Base-by-base conservation (phyloP, 805 yeast species). In the Barnettozyma wickerhamii region DNA sequence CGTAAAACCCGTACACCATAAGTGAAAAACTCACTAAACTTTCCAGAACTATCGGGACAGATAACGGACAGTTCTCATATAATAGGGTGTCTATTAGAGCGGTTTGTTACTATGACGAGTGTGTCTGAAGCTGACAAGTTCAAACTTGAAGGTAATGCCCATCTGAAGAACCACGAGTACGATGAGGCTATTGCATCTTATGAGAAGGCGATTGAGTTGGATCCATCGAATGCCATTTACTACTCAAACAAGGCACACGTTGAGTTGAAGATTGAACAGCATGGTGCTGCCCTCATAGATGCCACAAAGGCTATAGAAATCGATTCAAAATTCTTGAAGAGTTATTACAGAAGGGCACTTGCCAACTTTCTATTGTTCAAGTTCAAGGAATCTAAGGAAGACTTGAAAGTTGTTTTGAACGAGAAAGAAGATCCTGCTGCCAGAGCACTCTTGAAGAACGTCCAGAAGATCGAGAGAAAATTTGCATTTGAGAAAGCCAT, bases 191-290 rank as follows among this genome's bases (percentile, higher is more conserved):
- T 81, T n/a, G 79, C 73, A 10, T 58, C 69, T 4, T 91, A 93
- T 61, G 74, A 91, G 1, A 59, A 71, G 46, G 97, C 96, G 7
- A 83, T 91, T 27, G 81, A 71, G 21, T 49, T 82, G 12, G 82
- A 82, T 49, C 60, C 72, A 10, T 12, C 27, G 10, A 79, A 81
- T 38, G 77, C 85, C 2, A 72, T 81, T 24, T 79, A 82, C 47
- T 87, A 70, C 57, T 81, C 96, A 9, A 91, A 91, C 63, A 72
- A 96, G 48, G 96, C 98, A 0, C 89, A 88, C 59, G 95, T 88
- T 1, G 82, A 89, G 51, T 78, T 91, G 56, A 86, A 88, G 54
- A 61, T 81, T 41, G 99, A 91, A 59, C 82, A 81, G 53, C 90
- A 83, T 59, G 98, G 96, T 4, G 69, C 77, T 40, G 95, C 96